Percentiles rank a stretch among this genome's conserved stretches.
Conservation (phyloP, 345 rosid species). For the Psidium guajava region DNA sequence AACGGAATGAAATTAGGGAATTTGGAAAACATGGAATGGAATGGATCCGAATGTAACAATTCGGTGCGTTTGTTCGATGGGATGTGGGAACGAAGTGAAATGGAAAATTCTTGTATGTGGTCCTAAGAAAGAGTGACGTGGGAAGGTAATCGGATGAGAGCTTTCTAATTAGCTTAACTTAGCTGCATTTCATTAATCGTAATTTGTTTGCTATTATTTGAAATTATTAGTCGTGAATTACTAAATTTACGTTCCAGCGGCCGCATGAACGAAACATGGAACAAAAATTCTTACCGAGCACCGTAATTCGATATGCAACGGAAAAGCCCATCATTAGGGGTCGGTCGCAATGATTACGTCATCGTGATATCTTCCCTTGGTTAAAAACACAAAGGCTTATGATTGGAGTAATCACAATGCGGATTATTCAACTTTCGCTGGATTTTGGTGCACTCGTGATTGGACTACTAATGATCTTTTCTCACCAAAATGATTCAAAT, state of each 20-base stretch:
- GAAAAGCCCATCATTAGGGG: background rate
- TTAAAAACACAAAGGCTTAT: background rate
- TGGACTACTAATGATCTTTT: background rate
- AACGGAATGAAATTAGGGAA: background rate
- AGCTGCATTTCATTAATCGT: background rate
- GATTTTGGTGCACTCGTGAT: background rate
- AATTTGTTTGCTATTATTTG: background rate
- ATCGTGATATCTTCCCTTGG: background rate
- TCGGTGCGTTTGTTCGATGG: background rate
- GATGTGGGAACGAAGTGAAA: background rate
- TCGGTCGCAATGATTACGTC: background rate
- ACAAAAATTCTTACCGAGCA: background rate
- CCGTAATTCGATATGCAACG: background rate
- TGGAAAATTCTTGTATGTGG: background rate
- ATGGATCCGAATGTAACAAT: background rate
- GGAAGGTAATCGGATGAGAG: background rate
- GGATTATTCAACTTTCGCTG: background rate
- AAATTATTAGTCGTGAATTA: background rate
- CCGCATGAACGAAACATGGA: background rate
- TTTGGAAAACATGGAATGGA: background rate
- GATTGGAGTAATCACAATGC: background rate
- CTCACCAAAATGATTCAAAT: background rate
- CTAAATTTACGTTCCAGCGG: background rate
- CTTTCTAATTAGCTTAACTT: background rate
- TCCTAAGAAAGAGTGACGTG: fast-evolving